Conservation (phyloP, 495 filamentous ascomycete genomes). For the Podospora conica region DNA sequence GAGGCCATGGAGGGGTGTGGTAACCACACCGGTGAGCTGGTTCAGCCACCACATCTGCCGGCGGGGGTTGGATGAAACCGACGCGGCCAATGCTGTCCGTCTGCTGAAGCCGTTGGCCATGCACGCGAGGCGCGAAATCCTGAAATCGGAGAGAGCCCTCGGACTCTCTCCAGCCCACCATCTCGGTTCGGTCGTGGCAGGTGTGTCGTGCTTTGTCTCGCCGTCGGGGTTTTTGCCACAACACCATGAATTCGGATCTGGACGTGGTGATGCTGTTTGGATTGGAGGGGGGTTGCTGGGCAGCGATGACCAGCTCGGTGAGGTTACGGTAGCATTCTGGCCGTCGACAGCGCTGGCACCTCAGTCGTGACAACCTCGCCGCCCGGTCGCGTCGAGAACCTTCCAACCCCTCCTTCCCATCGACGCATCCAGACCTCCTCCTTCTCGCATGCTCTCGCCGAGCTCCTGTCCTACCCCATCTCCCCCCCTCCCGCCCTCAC, state of each 20-base stretch:
- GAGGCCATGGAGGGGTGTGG: not conserved
- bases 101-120: not conserved
- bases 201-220: not conserved
- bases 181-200: not conserved
- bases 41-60: constrained; percentile 4
- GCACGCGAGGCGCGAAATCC: not conserved
- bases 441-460: not conserved
- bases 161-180: not conserved
- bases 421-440: not conserved
- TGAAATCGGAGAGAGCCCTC: not conserved
- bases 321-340: not conserved
- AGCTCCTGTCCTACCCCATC: not conserved
- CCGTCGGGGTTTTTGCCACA: not conserved
- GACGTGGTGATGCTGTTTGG: not conserved
- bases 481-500: not conserved
- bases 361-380: too few species aligned
- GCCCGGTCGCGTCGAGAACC: not conserved
- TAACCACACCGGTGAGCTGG: constrained; percentile 10
- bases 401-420: not conserved
- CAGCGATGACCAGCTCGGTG: not conserved
- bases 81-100: not conserved
- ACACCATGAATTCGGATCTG: not conserved
- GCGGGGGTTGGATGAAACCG: not conserved
- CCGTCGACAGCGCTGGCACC: too few species aligned
- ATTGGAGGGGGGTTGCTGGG: not conserved